phyloP scores from a whole-genome alignment of 2,329 filamentous ascomycete genomes.

The Chrysoporthe austroafricana region DNA sequence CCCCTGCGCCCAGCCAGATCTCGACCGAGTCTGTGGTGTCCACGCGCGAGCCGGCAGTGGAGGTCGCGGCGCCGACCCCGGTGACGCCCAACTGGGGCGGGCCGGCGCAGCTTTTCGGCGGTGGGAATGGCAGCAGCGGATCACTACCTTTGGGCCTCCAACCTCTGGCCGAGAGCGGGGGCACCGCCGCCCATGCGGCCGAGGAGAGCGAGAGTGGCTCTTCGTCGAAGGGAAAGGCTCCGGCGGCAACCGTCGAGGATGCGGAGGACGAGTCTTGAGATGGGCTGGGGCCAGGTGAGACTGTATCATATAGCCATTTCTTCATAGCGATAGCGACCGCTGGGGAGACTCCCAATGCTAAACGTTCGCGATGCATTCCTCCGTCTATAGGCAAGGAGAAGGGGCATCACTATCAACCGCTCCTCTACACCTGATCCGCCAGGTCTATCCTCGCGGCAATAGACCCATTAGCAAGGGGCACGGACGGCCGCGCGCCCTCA shows the following conservation, averaged over 20 bases:
- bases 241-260: constrained; percentile 23
- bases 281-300: no score
- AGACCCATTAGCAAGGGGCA: constrained; percentile 13
- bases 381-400: no score
- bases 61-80: constrained; percentile 53
- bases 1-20: background rate
- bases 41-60: constrained; percentile 33
- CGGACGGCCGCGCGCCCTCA: background rate
- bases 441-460: constrained; percentile 4
- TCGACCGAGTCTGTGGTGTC: constrained; percentile 6
- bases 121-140: constrained; percentile 32
- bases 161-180: constrained; percentile 18
- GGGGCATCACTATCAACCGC: background rate
- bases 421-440: constrained; percentile 13
- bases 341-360: no score
- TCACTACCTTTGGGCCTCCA: constrained; percentile 30
- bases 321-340: no score
- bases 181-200: background rate
- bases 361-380: no score
- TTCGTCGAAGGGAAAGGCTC: constrained; percentile 36
- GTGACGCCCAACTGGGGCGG: constrained; percentile 56
- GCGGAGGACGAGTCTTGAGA: constrained; percentile 22
- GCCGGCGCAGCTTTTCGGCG: constrained; percentile 51
- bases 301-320: no score
- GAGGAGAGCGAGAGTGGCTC: background rate